Conservation (phyloP, 208 protist species). For the Leishmania mexicana region DNA sequence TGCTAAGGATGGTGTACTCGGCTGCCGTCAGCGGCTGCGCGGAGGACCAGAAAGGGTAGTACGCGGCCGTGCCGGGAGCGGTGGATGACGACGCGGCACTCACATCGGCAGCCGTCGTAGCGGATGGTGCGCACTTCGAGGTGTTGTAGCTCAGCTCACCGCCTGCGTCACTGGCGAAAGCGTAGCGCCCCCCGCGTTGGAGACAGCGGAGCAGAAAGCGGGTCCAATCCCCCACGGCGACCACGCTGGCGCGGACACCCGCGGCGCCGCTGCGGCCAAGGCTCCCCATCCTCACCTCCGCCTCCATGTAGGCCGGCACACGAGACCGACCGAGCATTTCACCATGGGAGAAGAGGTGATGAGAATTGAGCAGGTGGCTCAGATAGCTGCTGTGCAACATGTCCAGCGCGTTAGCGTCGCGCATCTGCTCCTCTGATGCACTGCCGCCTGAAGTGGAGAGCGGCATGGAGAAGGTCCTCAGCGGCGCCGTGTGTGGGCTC, state of each 20-base stretch:
- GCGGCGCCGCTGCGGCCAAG: background rate
- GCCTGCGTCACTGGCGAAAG: constrained; percentile 9
- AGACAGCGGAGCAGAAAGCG: constrained; percentile 5
- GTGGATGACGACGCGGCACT: background rate
- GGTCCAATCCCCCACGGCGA: background rate
- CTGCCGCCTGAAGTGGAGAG: background rate
- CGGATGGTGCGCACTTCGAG: background rate
- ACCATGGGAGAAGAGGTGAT: constrained; percentile 30
- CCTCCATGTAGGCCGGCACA: constrained; percentile 27
- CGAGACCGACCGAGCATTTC: constrained; percentile 11
- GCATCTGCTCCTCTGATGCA: background rate
- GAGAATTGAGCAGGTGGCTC: constrained; percentile 15
- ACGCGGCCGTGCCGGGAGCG: background rate
- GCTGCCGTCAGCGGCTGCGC: constrained; percentile 66
- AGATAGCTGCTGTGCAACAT: constrained; percentile 14
- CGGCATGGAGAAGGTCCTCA: background rate
- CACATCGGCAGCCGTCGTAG: background rate
- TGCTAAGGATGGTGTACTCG: constrained; percentile 81
- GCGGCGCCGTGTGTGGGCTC: background rate
- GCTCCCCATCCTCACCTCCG: background rate
- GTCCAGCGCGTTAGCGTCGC: background rate
- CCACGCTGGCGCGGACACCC: background rate
- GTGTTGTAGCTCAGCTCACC: background rate
- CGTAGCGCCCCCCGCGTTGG: constrained; percentile 7
- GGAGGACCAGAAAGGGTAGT: constrained; percentile 35